phyloP scores from a whole-genome alignment of 2,329 filamentous ascomycete species.

The Claviceps sp. region DNA sequence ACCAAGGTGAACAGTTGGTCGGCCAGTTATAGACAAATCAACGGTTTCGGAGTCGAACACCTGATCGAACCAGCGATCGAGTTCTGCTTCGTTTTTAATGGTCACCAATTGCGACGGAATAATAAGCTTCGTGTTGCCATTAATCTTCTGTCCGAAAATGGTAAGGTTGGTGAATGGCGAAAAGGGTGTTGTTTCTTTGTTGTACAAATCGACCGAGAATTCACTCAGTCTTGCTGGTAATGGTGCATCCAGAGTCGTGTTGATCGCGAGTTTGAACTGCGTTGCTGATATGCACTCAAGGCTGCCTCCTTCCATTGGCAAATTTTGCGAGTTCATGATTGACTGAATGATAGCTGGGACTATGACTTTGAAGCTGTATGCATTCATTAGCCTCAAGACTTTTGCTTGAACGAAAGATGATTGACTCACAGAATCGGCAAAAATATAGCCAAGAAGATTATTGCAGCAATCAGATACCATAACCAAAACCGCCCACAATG shows the following conservation, averaged over 20 bases:
- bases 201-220: constrained; percentile 26
- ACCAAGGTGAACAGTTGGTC: constrained; percentile 25
- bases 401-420: background rate
- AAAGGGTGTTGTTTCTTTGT: constrained; percentile 17
- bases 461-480: constrained; percentile 26
- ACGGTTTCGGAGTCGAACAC: constrained; percentile 25
- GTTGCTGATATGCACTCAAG: constrained; percentile 20
- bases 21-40: constrained; percentile 24
- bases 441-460: constrained; percentile 30
- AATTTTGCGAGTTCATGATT: constrained; percentile 26
- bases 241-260: constrained; percentile 24
- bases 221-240: constrained; percentile 24
- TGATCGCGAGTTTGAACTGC: constrained; percentile 21
- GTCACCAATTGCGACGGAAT: constrained; percentile 21
- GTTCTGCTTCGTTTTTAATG: constrained; percentile 25
- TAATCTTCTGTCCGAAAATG: constrained; percentile 12
- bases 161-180: constrained; percentile 12
- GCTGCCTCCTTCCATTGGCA: constrained; percentile 24
- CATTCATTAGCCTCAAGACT: background rate
- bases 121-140: constrained; percentile 22
- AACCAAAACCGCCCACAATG: constrained; percentile 30
- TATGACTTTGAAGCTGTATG: constrained; percentile 28
- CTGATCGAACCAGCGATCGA: constrained; percentile 23
- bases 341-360: constrained; percentile 32
- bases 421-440: constrained; percentile 30